Base-by-base conservation (phyloP, 2,329 filamentous ascomycete genomes). In the Botrytis tulipae region DNA sequence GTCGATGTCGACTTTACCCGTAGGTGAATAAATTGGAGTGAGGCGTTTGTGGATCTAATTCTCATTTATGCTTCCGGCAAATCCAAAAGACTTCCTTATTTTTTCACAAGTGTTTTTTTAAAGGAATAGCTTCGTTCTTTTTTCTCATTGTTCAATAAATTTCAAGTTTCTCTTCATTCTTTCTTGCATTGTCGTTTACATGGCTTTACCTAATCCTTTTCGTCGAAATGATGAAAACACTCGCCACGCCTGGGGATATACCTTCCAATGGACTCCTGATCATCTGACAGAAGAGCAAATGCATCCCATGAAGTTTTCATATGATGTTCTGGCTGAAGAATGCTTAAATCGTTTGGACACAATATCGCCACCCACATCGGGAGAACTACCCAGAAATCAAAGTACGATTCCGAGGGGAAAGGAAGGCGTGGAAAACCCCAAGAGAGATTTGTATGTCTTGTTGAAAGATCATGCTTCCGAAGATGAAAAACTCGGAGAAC, bases 301-400 rank as follows among this genome's bases (percentile, higher is more conserved):
- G 57, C 82, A 87, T 71, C 87, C 87, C 4, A 80, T 92, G 76
- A 90, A 90, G 68, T 86, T 88, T 73, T 87, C 88, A 1, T 95
- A 93, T 79, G 93, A 95, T 81, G 85, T 84, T 12, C 83, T 94
- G 1, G 92, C 86, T 46, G 89, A 92, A 76, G 86, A 92, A 74
- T 91, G 89, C 73, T 83, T 93, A 25, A 85, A 90, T 74, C 84
- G 86, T 10, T 81, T 95, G 29, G 90, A 93, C 78, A 83, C 86
- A 29, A 86, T 94, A 71, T 88, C 87, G 72, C 86, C 86, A 77
- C 84, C 85, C 22, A 77, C 57, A 40, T 74, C 66, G 57, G 65
- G 66, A 16, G 76, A 78, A 51, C 73, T 80, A 4, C 78, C 77
- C 46, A 75, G 77, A 42, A 78, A 77, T 69, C 71, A 70, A 73